phyloP scores from a whole-genome alignment of 768 basidiomycete species.

The Obba rivulosa region DNA sequence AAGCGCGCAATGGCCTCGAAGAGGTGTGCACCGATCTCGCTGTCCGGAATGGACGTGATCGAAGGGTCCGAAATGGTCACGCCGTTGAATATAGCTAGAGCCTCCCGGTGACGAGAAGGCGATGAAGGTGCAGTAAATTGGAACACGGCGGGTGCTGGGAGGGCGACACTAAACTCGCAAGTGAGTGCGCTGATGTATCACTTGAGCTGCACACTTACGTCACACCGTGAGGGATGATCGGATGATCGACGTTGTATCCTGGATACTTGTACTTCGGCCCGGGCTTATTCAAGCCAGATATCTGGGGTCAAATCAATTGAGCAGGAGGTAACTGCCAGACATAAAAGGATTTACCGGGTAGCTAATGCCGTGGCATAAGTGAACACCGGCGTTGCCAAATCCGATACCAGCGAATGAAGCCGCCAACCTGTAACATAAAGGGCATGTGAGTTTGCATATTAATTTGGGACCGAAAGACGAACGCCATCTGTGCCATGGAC shows the following conservation, averaged over 20 bases:
- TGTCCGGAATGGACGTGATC: conserved; percentile 68
- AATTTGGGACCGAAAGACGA: conserved; percentile 18
- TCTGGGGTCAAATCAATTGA: conserved; percentile 36
- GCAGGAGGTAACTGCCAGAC: not conserved
- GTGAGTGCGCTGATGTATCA: not conserved
- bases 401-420: conserved; percentile 95
- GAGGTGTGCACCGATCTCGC: conserved; percentile 71
- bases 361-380: conserved; percentile 86
- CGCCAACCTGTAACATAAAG: conserved; percentile 52
- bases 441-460: not conserved
- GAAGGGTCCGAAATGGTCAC: conserved; percentile 63
- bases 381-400: conserved; percentile 91
- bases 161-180: conserved; percentile 54
- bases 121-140: conserved; percentile 93
- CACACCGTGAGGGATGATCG: conserved; percentile 92
- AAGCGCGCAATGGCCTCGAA: conserved; percentile 87
- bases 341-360: conserved; percentile 55
- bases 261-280: conserved; percentile 90
- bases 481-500: conserved; percentile 91
- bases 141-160: conserved; percentile 93
- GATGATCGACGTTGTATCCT: conserved; percentile 78
- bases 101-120: conserved; percentile 86
- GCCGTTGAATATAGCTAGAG: conserved; percentile 74
- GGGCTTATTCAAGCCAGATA: conserved; percentile 91
- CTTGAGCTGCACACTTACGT: conserved; percentile 36